These are phyloP conservation scores for Ustilago loliicola DNA, from an alignment of 1,284 basidiomycete genomes.

Conservation along the genomic window DNA sequence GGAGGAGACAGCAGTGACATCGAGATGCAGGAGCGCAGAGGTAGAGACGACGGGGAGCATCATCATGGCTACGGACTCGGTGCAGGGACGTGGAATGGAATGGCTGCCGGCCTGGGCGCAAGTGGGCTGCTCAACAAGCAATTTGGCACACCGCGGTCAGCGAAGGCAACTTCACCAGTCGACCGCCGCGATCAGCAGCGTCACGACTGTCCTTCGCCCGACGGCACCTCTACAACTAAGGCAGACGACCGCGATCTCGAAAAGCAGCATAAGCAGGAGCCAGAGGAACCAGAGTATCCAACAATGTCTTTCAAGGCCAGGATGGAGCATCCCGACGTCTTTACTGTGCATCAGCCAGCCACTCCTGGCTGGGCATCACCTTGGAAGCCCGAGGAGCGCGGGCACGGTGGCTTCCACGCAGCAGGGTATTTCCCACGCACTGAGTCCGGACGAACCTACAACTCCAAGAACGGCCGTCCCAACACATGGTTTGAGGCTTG, in stretches of 20 bases:
- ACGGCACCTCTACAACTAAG: conserved; percentile 38
- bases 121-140: conserved; percentile 49
- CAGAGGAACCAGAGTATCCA: conserved; percentile 35
- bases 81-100: conserved; percentile 29
- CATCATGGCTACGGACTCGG: conserved; percentile 43
- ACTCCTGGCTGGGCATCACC: conserved; percentile 66
- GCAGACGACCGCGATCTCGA: conserved; percentile 36
- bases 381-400: conserved; percentile 61
- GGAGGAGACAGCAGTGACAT: conserved; percentile 32
- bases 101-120: conserved; percentile 47
- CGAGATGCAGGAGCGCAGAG: conserved; percentile 39
- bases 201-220: conserved; percentile 39
- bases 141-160: conserved; percentile 10
- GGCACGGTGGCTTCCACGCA: conserved; percentile 39
- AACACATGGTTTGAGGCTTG: conserved; percentile 49
- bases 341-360: conserved; percentile 61
- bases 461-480: conserved; percentile 26
- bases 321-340: conserved; percentile 52
- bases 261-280: conserved; percentile 35
- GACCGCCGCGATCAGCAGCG: conserved; percentile 26
- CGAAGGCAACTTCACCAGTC: conserved; percentile 7
- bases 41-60: conserved; percentile 18
- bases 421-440: conserved; percentile 59
- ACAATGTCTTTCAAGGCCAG: conserved; percentile 51
- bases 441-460: conserved; percentile 40